A percentile compares a stretch with the other conserved stretches of the same genome.
Evolutionary conservation across 805 yeast species (phyloP).

Genomic region (Wickerhamiella azyma): DNA sequence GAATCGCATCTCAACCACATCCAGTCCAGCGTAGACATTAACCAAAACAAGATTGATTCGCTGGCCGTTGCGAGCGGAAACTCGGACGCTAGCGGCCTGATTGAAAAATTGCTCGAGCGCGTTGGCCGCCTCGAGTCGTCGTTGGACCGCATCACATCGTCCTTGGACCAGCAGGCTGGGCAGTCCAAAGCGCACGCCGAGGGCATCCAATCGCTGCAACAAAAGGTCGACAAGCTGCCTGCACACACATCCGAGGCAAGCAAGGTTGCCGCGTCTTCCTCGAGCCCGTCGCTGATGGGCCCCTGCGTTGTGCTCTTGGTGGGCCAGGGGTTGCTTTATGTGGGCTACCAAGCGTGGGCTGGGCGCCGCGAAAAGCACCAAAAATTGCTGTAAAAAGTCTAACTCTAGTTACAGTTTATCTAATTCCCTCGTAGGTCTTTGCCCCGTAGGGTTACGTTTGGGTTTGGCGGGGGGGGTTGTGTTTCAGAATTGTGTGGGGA

Average conservation of each 20-base stretch:
- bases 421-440: too few species aligned
- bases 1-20: background rate
- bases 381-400: slow-evolving; percentile 10
- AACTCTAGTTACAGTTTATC: background rate
- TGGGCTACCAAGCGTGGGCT: slow-evolving; percentile 6
- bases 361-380: slow-evolving; percentile 8
- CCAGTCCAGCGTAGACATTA: background rate
- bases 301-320: slow-evolving; percentile 5
- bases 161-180: background rate
- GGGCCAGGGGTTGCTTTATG: slow-evolving; percentile 8
- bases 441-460: background rate
- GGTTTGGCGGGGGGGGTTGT: background rate
- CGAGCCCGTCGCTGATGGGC: background rate
- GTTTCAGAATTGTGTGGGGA: background rate
- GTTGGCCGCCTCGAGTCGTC: slow-evolving; percentile 1
- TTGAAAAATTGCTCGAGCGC: background rate
- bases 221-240: slow-evolving; percentile 1
- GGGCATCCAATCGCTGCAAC: background rate
- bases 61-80: background rate
- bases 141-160: background rate
- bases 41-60: background rate
- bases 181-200: background rate
- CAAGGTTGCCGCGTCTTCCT: background rate
- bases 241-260: background rate
- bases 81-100: background rate